These are phyloP conservation scores for Effrenium voratum DNA, from an alignment of 73 alveolate genomes.

Conservation along the genomic window DNA sequence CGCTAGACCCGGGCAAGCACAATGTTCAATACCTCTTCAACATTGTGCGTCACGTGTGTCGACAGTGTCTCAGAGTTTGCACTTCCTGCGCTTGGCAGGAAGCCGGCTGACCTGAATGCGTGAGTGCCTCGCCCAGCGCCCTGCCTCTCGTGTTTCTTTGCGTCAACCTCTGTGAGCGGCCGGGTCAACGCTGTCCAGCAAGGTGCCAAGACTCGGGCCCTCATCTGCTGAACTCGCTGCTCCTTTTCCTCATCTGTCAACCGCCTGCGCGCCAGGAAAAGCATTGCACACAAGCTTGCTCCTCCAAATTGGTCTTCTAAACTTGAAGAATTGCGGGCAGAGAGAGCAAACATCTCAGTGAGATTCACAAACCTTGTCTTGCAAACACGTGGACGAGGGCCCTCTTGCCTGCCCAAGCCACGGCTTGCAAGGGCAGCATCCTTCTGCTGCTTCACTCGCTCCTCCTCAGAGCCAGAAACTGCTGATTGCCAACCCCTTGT, in stretches of 20 bases:
- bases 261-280: conserved; percentile 32
- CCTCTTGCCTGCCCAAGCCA: conserved; percentile 44
- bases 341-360: neutral
- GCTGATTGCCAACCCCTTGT: too few relatives aligned
- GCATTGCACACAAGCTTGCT: too few relatives aligned
- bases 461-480: conserved; percentile 26
- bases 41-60: too few relatives aligned
- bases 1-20: too few relatives aligned
- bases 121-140: too few relatives aligned
- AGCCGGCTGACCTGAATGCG: too few relatives aligned
- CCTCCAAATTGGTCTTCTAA: too few relatives aligned
- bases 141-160: conserved; percentile 72
- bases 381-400: neutral
- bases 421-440: conserved; percentile 81
- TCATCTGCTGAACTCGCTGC: conserved; percentile 71
- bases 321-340: too few relatives aligned
- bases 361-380: neutral
- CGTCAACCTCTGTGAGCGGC: conserved; percentile 56
- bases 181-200: too few relatives aligned
- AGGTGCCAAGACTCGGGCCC: conserved; percentile 36
- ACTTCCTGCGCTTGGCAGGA: too few relatives aligned
- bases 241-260: conserved; percentile 83
- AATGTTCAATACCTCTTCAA: too few relatives aligned
- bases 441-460: conserved; percentile 51
- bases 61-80: too few relatives aligned